phyloP scores from a whole-genome alignment of 2,329 filamentous ascomycete genomes.

The Botryotinia narcissicola region DNA sequence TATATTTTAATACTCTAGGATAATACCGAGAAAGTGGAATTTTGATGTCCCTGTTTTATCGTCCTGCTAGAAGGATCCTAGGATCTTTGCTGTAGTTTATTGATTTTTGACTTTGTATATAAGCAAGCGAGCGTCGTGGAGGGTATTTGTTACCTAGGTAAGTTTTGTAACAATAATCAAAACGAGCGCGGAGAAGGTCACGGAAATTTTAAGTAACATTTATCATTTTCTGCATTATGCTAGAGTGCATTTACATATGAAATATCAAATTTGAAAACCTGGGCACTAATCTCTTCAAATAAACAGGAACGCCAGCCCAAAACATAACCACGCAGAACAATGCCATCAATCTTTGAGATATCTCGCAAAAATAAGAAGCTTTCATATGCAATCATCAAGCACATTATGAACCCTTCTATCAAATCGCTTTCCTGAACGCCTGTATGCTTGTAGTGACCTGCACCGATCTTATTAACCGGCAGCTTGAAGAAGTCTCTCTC shows the following conservation, averaged over 20 bases:
- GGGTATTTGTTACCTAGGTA: neutral
- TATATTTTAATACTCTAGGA: too few species aligned
- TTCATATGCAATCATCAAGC: conserved; percentile 21
- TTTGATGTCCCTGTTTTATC: too few species aligned
- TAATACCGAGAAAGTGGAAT: too few species aligned
- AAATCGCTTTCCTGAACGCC: conserved; percentile 21
- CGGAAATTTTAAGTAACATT: neutral
- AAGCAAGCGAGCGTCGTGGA: neutral
- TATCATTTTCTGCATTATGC: conserved; percentile 14
- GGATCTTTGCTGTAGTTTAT: neutral
- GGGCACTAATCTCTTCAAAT: neutral
- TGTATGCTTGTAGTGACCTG: conserved; percentile 17
- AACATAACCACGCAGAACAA: conserved; percentile 16
- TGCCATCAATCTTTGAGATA: conserved; percentile 11
- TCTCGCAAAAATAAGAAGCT: conserved; percentile 10
- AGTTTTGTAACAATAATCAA: neutral
- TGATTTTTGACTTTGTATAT: neutral
- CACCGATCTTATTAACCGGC: conserved; percentile 23
- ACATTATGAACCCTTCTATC: conserved; percentile 16
- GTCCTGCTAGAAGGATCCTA: neutral
- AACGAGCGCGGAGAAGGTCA: neutral
- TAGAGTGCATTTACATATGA: neutral
- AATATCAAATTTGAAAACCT: conserved; percentile 5
- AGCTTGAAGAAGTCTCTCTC: conserved; percentile 52
- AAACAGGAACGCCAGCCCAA: conserved; percentile 18